phyloP scores from a whole-genome alignment of 2,329 filamentous ascomycete species.

The Arthrobotrys musiformis region DNA sequence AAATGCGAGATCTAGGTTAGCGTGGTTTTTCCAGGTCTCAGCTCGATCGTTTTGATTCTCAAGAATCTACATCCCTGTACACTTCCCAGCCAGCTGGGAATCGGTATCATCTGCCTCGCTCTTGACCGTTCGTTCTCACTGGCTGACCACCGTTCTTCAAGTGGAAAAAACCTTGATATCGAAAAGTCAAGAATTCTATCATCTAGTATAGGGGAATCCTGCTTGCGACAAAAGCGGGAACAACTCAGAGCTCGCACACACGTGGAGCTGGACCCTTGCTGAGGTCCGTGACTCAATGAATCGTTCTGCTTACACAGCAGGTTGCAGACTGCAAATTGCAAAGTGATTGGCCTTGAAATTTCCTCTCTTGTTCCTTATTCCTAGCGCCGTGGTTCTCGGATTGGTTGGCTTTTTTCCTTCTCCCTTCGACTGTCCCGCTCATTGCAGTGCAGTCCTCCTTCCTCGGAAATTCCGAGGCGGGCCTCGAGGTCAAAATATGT shows the following conservation, averaged over 20 bases:
- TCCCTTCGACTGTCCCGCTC: too few relatives aligned
- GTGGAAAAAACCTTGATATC: background rate
- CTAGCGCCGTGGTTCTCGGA: background rate
- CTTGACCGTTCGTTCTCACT: constrained; percentile 30
- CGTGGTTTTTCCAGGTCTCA: constrained; percentile 5
- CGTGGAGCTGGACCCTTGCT: constrained; percentile 12
- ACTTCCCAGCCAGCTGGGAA: constrained; percentile 25
- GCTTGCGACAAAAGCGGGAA: background rate
- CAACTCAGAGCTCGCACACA: constrained; percentile 1
- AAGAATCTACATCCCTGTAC: constrained; percentile 42
- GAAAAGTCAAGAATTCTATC: constrained; percentile 2
- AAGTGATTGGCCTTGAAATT: background rate
- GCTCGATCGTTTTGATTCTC: background rate
- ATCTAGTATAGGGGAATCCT: background rate
- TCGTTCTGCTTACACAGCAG: background rate
- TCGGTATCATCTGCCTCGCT: constrained; percentile 3
- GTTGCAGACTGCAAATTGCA: background rate
- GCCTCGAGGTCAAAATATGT: background rate
- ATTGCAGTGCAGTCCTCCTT: background rate
- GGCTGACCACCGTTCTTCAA: background rate
- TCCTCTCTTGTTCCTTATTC: background rate
- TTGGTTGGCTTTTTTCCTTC: background rate
- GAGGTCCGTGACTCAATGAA: background rate
- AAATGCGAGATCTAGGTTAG: constrained; percentile 24
- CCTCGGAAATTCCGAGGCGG: constrained; percentile 9